Base-by-base conservation (phyloP, 345 rosid species). In the Angophora floribunda region DNA sequence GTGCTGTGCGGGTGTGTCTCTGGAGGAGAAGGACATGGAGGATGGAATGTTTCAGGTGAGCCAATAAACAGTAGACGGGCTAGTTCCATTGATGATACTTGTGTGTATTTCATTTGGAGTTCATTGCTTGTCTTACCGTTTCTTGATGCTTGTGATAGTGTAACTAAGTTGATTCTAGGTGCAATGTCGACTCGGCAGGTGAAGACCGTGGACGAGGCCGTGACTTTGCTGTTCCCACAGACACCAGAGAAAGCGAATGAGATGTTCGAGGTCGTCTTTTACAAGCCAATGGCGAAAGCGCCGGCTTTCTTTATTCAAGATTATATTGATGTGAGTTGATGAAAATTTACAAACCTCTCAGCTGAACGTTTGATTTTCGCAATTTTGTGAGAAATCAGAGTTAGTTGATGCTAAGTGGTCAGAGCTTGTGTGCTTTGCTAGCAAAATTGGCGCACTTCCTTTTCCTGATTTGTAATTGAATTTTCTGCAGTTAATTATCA, bases 11-110 rank as follows among this genome's bases (percentile, higher is more conserved):
- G 91, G 91, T 22, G 91, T 90, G 49, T 57, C 85, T 52, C 30
- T 88, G 91, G 91, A 90, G 87, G 90, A 88, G 86, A 85, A 86
- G 80, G 91, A 90, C 82, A 59, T 87, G 87, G 88, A 51, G 32
- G 90, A 90, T 78, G 90, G 88, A 15, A 55, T 88, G 89, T 85
- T 87, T 41, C 41, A 61, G 55, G 84, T 41, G 49, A 75, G 49
- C 49, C 15, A 41, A 44, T 75, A 75, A 75, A 75, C 82, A 75
- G 11, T 75, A 75, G 49, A 41, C 49, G 49, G 82, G 6, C 49
- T 41, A 44, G 28, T 11, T 75, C 26, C 10, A 41, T 75, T 75
- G 82, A 75, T 41, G 82, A 9, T 75, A 21, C 49, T 41, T 75
- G 45, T 41, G 84, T 41, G 84, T 41, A 41, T 22, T 41, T 75